Evolutionary conservation across 495 filamentous ascomycete species (phyloP).

Genomic region (Monascus purpureus): DNA sequence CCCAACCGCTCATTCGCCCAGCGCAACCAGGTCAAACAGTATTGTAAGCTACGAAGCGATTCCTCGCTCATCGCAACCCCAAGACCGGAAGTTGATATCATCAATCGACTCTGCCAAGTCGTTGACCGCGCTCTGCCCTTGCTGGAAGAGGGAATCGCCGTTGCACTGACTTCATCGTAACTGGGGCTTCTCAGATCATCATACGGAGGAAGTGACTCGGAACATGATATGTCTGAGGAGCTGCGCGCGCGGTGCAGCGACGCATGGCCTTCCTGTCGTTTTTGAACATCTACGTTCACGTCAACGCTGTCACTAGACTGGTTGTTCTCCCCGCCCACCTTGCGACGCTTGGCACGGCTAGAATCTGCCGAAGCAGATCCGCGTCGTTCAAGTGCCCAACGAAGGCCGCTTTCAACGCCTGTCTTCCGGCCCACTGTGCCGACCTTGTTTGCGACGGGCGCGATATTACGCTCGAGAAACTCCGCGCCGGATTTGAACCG

Average conservation of each 20-base stretch:
- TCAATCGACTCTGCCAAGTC: slow-evolving; percentile 67
- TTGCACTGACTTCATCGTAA: slow-evolving; percentile 40
- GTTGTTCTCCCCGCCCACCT: slow-evolving; percentile 31
- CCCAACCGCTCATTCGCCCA: slow-evolving; percentile 64
- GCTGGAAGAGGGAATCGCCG: background rate
- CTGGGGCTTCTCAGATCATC: slow-evolving; percentile 59
- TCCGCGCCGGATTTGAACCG: slow-evolving; percentile 72
- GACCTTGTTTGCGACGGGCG: slow-evolving; percentile 69
- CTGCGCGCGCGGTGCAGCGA: slow-evolving; percentile 15
- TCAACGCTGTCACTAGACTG: slow-evolving; percentile 7
- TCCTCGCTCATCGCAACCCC: slow-evolving; percentile 80
- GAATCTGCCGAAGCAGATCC: slow-evolving; percentile 22
- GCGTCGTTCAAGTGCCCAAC: slow-evolving; percentile 53
- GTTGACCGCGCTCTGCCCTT: slow-evolving; percentile 12
- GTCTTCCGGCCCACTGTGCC: slow-evolving; percentile 67
- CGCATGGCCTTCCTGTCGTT: slow-evolving; percentile 6
- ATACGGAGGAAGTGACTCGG: slow-evolving; percentile 65
- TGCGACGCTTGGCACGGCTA: slow-evolving; percentile 49
- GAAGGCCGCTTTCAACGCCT: slow-evolving; percentile 66
- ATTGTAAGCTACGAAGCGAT: slow-evolving; percentile 60
- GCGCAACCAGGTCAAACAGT: slow-evolving; percentile 61
- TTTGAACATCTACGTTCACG: slow-evolving; percentile 29
- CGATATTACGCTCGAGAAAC: slow-evolving; percentile 71
- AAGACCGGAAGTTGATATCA: slow-evolving; percentile 72
- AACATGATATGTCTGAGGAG: slow-evolving; percentile 34